Percentiles rank a stretch among this genome's conserved stretches.
These are phyloP conservation scores for Populus simonii DNA, from an alignment of 345 rosid genomes.

Conservation along the genomic window DNA sequence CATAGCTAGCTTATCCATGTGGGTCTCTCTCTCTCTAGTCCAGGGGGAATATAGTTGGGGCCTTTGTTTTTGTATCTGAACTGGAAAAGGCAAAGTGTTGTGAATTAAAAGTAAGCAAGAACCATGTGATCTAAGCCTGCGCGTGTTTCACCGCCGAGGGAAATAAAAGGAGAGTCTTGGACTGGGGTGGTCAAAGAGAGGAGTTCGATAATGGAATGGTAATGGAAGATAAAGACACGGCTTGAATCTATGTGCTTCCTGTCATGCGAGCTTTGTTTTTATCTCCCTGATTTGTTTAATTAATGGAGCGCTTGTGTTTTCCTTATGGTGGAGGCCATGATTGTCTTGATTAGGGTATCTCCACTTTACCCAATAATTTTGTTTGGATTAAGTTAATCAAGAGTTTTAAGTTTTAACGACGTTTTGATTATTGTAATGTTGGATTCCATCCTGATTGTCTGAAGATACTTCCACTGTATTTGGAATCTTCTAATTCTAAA, in stretches of 20 bases:
- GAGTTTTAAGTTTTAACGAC: background rate
- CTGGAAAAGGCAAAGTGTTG: background rate
- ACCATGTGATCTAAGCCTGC: constrained; percentile 7
- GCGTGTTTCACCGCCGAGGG: background rate
- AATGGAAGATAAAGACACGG: constrained; percentile 4
- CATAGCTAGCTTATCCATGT: background rate
- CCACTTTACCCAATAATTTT: constrained; percentile 12
- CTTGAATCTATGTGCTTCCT: constrained; percentile 5
- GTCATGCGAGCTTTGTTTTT: constrained; percentile 7
- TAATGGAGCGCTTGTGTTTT: constrained; percentile 18
- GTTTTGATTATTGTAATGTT: background rate
- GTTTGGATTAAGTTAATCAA: constrained; percentile 9
- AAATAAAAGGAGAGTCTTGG: constrained; percentile 9
- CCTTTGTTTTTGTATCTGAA: background rate
- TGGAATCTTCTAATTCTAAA: too few species aligned
- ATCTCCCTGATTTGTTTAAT: background rate
- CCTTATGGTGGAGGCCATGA: constrained; percentile 19
- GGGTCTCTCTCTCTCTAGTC: background rate
- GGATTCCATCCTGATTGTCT: too few species aligned
- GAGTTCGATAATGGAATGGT: background rate
- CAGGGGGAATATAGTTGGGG: background rate
- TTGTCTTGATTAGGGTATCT: constrained; percentile 21
- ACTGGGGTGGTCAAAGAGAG: constrained; percentile 36
- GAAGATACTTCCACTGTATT: too few species aligned
- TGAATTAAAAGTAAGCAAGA: background rate